A percentile compares a stretch with the other conserved stretches of the same genome.
These are phyloP conservation scores for Botrytis fabae DNA, from an alignment of 2,329 filamentous ascomycete species.

Conservation along the genomic window DNA sequence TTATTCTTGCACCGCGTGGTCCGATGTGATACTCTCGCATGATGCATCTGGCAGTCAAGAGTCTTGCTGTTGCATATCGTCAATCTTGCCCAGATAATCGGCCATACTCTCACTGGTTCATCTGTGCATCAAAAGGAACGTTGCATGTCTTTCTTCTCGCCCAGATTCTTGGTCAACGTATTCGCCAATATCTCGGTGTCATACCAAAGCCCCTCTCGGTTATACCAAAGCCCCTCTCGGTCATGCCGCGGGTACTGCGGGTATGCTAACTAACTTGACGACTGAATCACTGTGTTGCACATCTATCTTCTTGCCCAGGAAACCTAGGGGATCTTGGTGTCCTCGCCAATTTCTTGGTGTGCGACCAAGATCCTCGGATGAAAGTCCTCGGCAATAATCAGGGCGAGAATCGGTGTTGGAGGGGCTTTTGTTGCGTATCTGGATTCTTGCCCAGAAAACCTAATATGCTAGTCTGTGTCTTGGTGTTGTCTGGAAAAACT, in stretches of 20 bases:
- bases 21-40: neutral
- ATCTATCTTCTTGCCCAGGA: neutral
- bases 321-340: neutral
- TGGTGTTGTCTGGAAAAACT: neutral
- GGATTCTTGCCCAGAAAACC: neutral
- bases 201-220: neutral
- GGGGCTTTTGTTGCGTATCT: neutral
- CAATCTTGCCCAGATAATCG: neutral
- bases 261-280: neutral
- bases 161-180: neutral
- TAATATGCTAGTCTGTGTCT: neutral
- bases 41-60: neutral
- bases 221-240: neutral
- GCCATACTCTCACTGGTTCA: neutral
- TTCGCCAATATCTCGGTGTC: neutral
- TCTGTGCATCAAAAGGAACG: neutral
- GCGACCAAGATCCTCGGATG: neutral
- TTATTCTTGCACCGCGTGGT: neutral
- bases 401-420: neutral
- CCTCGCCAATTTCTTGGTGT: neutral
- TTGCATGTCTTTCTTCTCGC: neutral
- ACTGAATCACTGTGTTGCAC: neutral
- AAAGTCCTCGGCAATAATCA: neutral
- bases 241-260: neutral
- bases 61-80: neutral